Conservation (phyloP, 306 rosid species). For the Fragaria iinumae region DNA sequence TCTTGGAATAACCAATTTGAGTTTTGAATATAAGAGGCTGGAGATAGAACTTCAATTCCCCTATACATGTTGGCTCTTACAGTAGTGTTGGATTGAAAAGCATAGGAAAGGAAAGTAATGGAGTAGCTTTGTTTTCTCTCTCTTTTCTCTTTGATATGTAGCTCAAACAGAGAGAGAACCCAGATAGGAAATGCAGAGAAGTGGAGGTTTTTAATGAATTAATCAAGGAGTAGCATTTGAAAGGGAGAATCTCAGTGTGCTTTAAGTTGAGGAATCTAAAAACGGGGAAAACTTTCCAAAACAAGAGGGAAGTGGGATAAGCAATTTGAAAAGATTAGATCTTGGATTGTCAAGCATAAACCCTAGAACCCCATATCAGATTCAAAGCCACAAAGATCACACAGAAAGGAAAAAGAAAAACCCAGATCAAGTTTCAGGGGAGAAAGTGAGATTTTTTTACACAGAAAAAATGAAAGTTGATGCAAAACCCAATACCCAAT, state of each 20-base stretch:
- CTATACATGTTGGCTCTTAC: conserved; percentile 41
- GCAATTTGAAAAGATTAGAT: conserved; percentile 22
- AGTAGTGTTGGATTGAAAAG: not conserved
- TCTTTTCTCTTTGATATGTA: conserved; percentile 28
- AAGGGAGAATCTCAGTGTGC: conserved; percentile 36
- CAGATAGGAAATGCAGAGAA: conserved; percentile 46
- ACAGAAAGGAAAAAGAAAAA: conserved; percentile 11
- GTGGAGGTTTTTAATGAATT: conserved; percentile 31
- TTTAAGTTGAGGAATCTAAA: conserved; percentile 40
- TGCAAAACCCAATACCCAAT: conserved; percentile 9
- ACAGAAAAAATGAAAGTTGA: not conserved
- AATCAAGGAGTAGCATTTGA: conserved; percentile 33
- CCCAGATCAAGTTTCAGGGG: conserved; percentile 29
- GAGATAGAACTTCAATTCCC: conserved; percentile 60
- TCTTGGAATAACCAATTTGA: conserved; percentile 84
- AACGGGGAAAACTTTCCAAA: conserved; percentile 40
- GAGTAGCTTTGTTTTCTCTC: conserved; percentile 30
- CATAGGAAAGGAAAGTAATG: conserved; percentile 25
- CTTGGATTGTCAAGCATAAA: conserved; percentile 35
- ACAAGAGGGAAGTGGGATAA: conserved; percentile 37
- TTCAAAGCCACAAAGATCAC: conserved; percentile 33
- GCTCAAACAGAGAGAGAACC: conserved; percentile 44
- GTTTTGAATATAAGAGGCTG: conserved; percentile 55
- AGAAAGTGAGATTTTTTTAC: not conserved
- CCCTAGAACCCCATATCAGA: conserved; percentile 44